phyloP scores from a whole-genome alignment of 345 rosid species.

The Eucalyptus brandiana region DNA sequence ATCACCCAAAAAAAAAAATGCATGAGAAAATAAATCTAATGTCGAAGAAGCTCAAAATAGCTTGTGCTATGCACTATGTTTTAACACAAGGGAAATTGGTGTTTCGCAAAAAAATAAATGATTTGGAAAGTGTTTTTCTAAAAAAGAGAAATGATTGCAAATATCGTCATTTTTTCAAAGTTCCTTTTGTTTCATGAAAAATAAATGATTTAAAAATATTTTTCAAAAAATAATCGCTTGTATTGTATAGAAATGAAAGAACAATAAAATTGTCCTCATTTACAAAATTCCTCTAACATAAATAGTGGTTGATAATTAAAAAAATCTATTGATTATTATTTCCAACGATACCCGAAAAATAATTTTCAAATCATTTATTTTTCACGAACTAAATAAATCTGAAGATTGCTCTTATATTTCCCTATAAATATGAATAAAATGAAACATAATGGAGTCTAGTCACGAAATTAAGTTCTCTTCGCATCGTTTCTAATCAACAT shows the following conservation, averaged over 20 bases:
- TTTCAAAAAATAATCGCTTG: no score
- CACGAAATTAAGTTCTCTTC: not conserved
- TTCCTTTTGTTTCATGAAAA: fast-evolving
- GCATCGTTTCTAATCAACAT: not conserved
- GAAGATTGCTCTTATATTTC: no score
- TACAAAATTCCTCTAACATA: no score
- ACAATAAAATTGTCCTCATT: no score
- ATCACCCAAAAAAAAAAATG: not conserved
- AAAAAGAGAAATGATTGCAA: no score
- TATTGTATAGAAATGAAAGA: no score
- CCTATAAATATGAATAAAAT: not conserved
- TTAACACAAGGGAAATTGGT: no score
- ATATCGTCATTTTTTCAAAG: no score
- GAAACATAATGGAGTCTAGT: not conserved
- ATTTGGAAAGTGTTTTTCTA: no score
- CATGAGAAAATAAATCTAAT: not conserved
- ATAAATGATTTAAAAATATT: not conserved
- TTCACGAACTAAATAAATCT: fast-evolving
- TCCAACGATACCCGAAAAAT: fast-evolving
- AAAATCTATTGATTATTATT: no score
- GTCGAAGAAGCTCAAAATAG: not conserved
- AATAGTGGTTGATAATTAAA: no score
- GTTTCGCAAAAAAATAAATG: not conserved
- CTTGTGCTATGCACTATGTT: not conserved
- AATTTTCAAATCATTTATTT: no score